Base-by-base conservation (phyloP, 305 asterid species). In the Fraxinus ornus region DNA sequence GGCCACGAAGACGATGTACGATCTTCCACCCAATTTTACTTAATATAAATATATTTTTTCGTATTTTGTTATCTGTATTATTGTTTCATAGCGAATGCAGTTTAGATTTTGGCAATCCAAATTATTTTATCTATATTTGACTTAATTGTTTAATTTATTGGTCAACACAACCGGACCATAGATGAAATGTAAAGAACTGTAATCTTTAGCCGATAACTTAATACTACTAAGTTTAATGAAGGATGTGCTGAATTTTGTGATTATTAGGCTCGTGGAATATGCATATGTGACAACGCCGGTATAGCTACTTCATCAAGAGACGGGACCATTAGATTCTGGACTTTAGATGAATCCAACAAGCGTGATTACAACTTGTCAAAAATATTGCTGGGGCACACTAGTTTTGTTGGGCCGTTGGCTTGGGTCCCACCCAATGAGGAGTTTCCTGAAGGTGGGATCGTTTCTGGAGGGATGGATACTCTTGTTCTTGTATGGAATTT, bases 1-100 rank as follows among this genome's bases (percentile, higher is more conserved):
- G 97, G 99, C 80, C 99, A 94, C 92, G 99, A 94, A 80, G 98
- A 93, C 88, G 99, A 94, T 86, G 99, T 96, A 89, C 19, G 90
- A 75, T 83, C 64, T 81, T 81, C 5, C 21, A 22, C 28, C 39
- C 28, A 39, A 35, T 41, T 79, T n/a, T 37, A 32, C 39, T 5
- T 73, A 22, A 32, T 57, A 21, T 74, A 5, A 35, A 36, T 44
- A 17, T 24, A 3, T 77, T 55, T 24, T 19, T 52, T 33, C 1
- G 17, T 57, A 2, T 49, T 13, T n/a, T 80, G 57, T 36, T 62
- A 33, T 72, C 62, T 62, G 3, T 12, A 37, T 62, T 8, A 49
- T 71, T 79, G 71, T 12, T n/a, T 52, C 22, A 30, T 21, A 33
- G 36, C 15, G 13, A 24, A 57, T 39, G 15, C 73, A 32, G 33